Evolutionary conservation across 495 filamentous ascomycete species (phyloP), one percentile per base, ranked within the genome.

Genomic region (Xeromyces bisporus): DNA sequence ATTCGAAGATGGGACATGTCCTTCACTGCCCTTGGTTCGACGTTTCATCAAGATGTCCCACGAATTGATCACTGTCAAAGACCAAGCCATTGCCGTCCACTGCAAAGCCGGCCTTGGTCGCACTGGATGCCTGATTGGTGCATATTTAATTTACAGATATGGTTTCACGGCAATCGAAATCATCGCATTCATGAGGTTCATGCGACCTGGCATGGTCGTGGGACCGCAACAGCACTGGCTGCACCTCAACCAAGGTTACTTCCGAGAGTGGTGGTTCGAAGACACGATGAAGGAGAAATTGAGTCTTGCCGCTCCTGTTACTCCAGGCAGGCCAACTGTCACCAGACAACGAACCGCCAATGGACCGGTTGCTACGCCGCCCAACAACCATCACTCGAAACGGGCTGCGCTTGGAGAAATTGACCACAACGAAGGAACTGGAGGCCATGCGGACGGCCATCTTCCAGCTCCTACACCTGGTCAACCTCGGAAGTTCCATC

Each of bases 151-250:
- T 43, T 99, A 99, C 58, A 68, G 85, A 32, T 75, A 96, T 56
- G 91, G 84, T n/a, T 99, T 96, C 48, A 96, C 87, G 1, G 89
- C 91, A 20, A 93, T 94, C 48, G 89, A 99, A 53, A 71, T 94
- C 42, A 99, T 99, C 55, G 80, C 89, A 3, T 99, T 82, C 56
- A 96, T 99, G 89, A 75, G 89, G 36, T 99, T 99, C 58, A 99
- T 96, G 89, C 75, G 89, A 20, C 89, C 89, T 0, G 89, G 89
- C 13, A 99, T 99, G 89, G 89, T 99, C 2, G 89, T 99, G 18
- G 89, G 89, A 1, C 89, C 89, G n/a, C 89, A 99, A 46, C 89
- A 99, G 53, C 89, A 99, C 52, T 99, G 89, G 89, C 67, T 99
- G 11, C 89, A 96, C 48, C 73, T 96, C 34, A 93, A 99, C 61